Base-by-base conservation (phyloP, 2,329 filamentous ascomycete species). In the Cadophora gregata region DNA sequence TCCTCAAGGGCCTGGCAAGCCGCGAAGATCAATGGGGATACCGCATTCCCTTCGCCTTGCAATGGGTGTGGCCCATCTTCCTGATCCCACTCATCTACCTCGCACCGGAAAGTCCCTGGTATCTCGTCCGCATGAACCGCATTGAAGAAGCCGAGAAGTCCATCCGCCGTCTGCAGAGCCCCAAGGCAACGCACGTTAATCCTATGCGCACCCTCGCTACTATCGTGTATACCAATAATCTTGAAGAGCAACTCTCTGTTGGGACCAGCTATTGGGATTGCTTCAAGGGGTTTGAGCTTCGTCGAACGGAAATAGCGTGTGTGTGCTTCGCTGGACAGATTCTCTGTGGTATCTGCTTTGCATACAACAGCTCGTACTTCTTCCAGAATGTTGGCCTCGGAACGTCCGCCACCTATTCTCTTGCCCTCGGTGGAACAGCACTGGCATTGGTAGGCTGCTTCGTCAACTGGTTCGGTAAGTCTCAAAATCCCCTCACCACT, bases 131-230 rank as follows among this genome's bases (percentile, higher is more conserved):
- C 10, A 79, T 77, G 66, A 80, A 79, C 4, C 78, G 77, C 6
- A 76, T 80, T 0, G 75, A 80, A 21, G 79, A 82, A 50, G 81
- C 81, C 19, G 82, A 82, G 69, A 76, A 76, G 21, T 70, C 80
- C 1, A 74, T 83, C 21, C 73, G 78, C 5, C 80, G 81, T 12
- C 71, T 83, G 12, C 50, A 63, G 14, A 59, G 55, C 19, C 45
- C 45, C 7, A 51, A 53, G 25, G 59, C 59, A 16, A 45, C 63
- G 16, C 51, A 45, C 21, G 59, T 64, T 42, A 63, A 70, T 42
- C 67, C 67, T 9, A 69, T 67, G 38, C 33, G 62, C 21, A 62
- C 59, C 14, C 45, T 62, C 24, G 47, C 38, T 45, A 62, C 59
- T 10, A 62, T 62, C 42, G 47, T 62, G 25, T 62, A 48, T 27